Conservation (phyloP, 192 early-diverging fungal species). For the Coemansia brasiliensis region DNA sequence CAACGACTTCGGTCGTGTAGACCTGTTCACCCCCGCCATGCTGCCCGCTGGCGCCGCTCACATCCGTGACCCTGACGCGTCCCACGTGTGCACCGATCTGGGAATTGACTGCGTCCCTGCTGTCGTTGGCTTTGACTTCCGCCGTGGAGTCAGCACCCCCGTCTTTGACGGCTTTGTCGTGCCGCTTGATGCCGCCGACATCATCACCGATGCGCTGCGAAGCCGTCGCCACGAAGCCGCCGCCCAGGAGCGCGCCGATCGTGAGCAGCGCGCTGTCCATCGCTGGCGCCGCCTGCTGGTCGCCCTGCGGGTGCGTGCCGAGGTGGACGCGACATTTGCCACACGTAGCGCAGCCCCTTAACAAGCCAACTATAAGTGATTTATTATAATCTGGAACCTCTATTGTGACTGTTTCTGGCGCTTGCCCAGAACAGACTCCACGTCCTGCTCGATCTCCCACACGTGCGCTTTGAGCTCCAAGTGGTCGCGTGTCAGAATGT, state of each 20-base stretch:
- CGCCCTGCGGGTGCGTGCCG: slow-evolving; percentile 40
- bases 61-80: slow-evolving; percentile 62
- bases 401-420: not conserved
- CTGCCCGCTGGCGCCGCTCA: slow-evolving; percentile 78
- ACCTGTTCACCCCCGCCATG: slow-evolving; percentile 84
- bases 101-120: slow-evolving; percentile 81
- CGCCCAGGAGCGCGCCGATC: not conserved
- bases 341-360: slow-evolving; percentile 17
- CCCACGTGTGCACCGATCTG: slow-evolving; percentile 67
- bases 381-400: not conserved
- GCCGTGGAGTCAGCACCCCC: slow-evolving; percentile 24
- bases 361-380: not conserved
- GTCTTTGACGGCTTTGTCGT: slow-evolving; percentile 42
- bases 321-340: slow-evolving; percentile 48
- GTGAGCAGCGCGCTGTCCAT: slow-evolving; percentile 24
- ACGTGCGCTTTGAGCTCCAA: slow-evolving; percentile 83
- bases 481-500: slow-evolving; percentile 75
- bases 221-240: slow-evolving; percentile 1
- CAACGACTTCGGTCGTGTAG: slow-evolving; percentile 81
- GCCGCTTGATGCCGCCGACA: slow-evolving; percentile 10
- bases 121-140: slow-evolving; percentile 62
- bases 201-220: slow-evolving; percentile 34
- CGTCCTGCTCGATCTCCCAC: slow-evolving; percentile 63
- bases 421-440: slow-evolving; percentile 29
- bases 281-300: slow-evolving; percentile 35